A percentile compares a stretch with the other conserved stretches of the same genome.
These are phyloP conservation scores for Phaseolus lunatus DNA, from an alignment of 306 rosid species.

Conservation along the genomic window DNA sequence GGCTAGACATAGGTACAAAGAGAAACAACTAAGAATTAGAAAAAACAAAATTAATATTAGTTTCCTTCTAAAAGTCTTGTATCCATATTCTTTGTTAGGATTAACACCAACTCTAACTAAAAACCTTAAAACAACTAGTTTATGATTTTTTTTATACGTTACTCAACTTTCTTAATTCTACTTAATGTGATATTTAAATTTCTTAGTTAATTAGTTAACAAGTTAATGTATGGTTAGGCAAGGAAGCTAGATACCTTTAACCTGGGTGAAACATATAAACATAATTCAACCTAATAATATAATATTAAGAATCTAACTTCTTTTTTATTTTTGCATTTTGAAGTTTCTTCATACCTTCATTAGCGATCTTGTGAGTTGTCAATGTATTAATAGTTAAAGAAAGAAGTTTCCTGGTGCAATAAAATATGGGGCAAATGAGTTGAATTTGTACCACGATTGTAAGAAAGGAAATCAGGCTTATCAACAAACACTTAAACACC, in stretches of 20 bases:
- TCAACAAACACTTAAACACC: not conserved
- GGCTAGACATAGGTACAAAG: too few species aligned
- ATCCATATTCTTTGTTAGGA: too few species aligned
- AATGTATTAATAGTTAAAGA: not conserved
- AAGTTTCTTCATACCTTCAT: not conserved
- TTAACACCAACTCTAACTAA: too few species aligned
- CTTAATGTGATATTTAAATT: too few species aligned
- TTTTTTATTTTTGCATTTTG: not conserved
- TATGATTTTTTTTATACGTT: too few species aligned
- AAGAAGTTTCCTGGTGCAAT: not conserved
- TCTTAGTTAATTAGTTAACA: too few species aligned
- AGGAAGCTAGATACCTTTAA: not conserved
- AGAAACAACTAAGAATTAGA: too few species aligned
- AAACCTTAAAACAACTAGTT: too few species aligned
- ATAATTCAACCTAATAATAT: too few species aligned
- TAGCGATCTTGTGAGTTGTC: not conserved
- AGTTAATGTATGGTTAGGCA: not conserved
- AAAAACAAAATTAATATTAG: too few species aligned
- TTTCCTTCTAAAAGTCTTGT: too few species aligned
- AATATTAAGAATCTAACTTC: not conserved
- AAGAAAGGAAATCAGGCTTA: not conserved
- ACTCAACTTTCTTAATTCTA: too few species aligned
- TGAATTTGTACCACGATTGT: not conserved
- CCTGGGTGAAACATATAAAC: not conserved
- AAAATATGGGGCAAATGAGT: slow-evolving; percentile 4